phyloP scores from a whole-genome alignment of 345 rosid genomes.

The Stellera chamaejasme region DNA sequence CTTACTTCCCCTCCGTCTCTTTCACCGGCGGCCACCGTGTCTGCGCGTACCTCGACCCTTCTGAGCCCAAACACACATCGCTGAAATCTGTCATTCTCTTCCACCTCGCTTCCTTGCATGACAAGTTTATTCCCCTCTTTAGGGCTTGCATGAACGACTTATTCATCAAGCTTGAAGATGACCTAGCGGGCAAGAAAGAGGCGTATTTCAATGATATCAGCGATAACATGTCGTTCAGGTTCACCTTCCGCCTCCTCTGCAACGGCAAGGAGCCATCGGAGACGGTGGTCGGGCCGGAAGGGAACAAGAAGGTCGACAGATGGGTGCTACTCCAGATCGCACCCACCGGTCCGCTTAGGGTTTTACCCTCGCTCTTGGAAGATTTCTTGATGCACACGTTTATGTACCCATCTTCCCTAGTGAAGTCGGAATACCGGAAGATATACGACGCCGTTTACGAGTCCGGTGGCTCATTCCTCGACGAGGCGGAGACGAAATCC shows the following conservation, averaged over 20 bases:
- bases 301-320: constrained; percentile 7
- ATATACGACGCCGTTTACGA: constrained; percentile 25
- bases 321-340: constrained; percentile 26
- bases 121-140: constrained; percentile 24
- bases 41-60: constrained; percentile 35
- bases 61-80: constrained; percentile 27
- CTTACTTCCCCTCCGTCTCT: constrained; percentile 31
- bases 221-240: constrained; percentile 15
- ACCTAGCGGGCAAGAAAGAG: constrained; percentile 9
- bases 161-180: constrained; percentile 24
- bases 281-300: constrained; percentile 9
- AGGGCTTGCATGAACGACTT: constrained; percentile 14
- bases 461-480: constrained; percentile 13
- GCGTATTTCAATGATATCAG: constrained; percentile 15
- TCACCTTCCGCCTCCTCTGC: constrained; percentile 16
- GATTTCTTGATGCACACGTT: constrained; percentile 26
- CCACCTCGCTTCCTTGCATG: constrained; percentile 13
- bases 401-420: constrained; percentile 19
- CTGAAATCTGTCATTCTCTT: constrained; percentile 26
- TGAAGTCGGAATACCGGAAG: constrained; percentile 19
- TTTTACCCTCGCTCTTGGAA: constrained; percentile 16
- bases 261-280: constrained; percentile 2
- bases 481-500: constrained; percentile 21
- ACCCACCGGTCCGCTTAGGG: constrained; percentile 18
- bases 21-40: constrained; percentile 35